These are phyloP conservation scores for Cyberlindnera bimundalis DNA, from an alignment of 805 yeast species.

Conservation along the genomic window DNA sequence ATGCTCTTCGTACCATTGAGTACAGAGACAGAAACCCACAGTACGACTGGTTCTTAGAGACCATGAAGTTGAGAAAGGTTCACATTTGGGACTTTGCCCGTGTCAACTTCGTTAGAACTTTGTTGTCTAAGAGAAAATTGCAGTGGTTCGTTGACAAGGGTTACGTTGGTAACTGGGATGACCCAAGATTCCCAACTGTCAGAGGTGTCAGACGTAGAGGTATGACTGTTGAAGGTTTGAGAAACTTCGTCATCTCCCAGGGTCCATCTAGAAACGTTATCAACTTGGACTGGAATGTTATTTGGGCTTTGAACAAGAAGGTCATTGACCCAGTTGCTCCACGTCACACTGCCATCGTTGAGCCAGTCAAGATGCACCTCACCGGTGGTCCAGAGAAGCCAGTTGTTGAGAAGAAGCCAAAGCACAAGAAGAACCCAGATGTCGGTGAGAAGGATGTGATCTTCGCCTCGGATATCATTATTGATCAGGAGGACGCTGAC, in stretches of 20 bases:
- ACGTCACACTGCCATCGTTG: slow-evolving; percentile 81
- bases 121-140: slow-evolving; percentile 93
- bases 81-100: slow-evolving; percentile 98
- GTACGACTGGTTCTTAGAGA: slow-evolving; percentile 91
- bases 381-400: slow-evolving; percentile 66
- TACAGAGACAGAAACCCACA: slow-evolving; percentile 98
- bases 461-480: slow-evolving; percentile 56
- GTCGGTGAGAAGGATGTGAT: slow-evolving; percentile 82
- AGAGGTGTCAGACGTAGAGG: slow-evolving; percentile 99
- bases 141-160: slow-evolving; percentile 98
- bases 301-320: slow-evolving; percentile 98
- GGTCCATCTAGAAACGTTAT: slow-evolving; percentile 98
- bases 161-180: slow-evolving; percentile 90
- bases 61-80: slow-evolving; percentile 82
- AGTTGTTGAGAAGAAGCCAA: slow-evolving; percentile 70
- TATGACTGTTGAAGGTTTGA: slow-evolving; percentile 97
- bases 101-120: slow-evolving; percentile 93
- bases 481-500: slow-evolving; percentile 83
- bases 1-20: slow-evolving; percentile 95
- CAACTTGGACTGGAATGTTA: slow-evolving; percentile 94
- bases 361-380: slow-evolving; percentile 69
- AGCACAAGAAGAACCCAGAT: slow-evolving; percentile 92
- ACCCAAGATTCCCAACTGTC: slow-evolving; percentile 99
- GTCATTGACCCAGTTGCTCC: slow-evolving; percentile 96
- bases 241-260: slow-evolving; percentile 89